Base-by-base conservation (phyloP, 1,139 yeast genomes). In the Yamadazyma spencermartinsiae region DNA sequence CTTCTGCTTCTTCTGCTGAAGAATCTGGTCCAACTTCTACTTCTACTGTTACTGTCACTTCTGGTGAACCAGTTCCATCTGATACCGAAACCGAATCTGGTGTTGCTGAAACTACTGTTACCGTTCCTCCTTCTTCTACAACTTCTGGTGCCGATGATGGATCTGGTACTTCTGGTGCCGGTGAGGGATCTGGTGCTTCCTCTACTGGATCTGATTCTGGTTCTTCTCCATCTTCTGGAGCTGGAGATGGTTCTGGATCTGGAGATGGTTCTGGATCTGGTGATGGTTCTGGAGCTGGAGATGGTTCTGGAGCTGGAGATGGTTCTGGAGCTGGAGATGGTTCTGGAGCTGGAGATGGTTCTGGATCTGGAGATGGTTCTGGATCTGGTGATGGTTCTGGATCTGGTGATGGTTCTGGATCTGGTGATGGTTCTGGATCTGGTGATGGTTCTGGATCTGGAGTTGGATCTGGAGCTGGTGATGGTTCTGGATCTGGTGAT, bases 1-100 rank as follows among this genome's bases (percentile, higher is more conserved):
- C 50, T 21, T 26, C 51, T 17, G 32, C 48, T 29, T 33, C 49
- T 7, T 24, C 52, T 24, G 21, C 47, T 31, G 41, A 24, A 25
- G 29, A 40, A 7, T 31, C 40, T 28, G 18, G 49, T 21, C 25
- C 48, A n/a, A 30, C 49, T 19, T 34, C 48, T 35, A 38, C 45
- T 30, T 34, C 48, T 12, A 16, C 44, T 26, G 36, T 45, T 18
- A 27, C 49, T 29, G 32, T 27, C 12, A 30, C 49, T 34, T 23
- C 26, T 23, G 4, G n/a, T 23, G 26, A 11, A 10, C 23, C 23
- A 20, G 26, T 12, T 23, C 39, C 16, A 9, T 49, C 13, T 30
- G 35, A 30, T 15, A n/a, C n/a, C n/a, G n/a, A n/a, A n/a, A n/a
- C n/a, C n/a, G 35, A 44, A 23, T 37, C 47, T 17, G 15, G 41